phyloP scores from a whole-genome alignment of 768 basidiomycete species.

The Pulveroboletus ravenelii region DNA sequence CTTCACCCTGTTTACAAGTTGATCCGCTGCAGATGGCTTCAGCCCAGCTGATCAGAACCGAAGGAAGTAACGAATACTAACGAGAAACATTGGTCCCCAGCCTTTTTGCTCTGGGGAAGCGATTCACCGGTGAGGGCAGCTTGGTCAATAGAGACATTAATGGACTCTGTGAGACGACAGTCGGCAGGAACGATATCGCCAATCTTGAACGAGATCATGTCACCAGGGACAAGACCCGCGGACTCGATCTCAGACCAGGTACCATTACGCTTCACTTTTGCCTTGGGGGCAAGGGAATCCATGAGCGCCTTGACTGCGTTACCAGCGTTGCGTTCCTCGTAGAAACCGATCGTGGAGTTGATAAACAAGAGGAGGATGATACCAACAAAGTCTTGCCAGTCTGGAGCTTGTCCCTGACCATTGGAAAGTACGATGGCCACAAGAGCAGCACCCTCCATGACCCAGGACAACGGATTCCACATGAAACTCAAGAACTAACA shows the following conservation, averaged over 20 bases:
- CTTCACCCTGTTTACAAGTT: constrained; percentile 98
- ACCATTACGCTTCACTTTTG: constrained; percentile 84
- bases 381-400: constrained; percentile 98
- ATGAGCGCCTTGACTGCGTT: constrained; percentile 99
- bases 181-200: constrained; percentile 98
- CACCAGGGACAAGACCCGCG: constrained; percentile 85
- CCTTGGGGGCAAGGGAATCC: constrained; percentile 98
- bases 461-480: constrained; percentile 99
- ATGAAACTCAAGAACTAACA: constrained; percentile 87
- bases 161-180: constrained; percentile 92
- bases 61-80: constrained; percentile 38
- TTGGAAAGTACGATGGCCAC: constrained; percentile 96
- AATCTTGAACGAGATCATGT: constrained; percentile 97
- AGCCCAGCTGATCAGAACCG: background rate
- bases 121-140: constrained; percentile 98
- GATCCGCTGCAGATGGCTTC: constrained; percentile 58
- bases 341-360: constrained; percentile 98
- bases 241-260: constrained; percentile 90
- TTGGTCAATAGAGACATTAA: constrained; percentile 98
- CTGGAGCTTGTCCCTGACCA: constrained; percentile 79
- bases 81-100: constrained; percentile 97
- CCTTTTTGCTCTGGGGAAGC: constrained; percentile 87
- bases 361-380: constrained; percentile 86
- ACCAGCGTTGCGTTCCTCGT: constrained; percentile 95
- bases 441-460: constrained; percentile 95